A percentile compares a stretch with the other conserved stretches of the same genome.
Conservation (phyloP, 441 rosid genomes). For the Geranium incanum region DNA sequence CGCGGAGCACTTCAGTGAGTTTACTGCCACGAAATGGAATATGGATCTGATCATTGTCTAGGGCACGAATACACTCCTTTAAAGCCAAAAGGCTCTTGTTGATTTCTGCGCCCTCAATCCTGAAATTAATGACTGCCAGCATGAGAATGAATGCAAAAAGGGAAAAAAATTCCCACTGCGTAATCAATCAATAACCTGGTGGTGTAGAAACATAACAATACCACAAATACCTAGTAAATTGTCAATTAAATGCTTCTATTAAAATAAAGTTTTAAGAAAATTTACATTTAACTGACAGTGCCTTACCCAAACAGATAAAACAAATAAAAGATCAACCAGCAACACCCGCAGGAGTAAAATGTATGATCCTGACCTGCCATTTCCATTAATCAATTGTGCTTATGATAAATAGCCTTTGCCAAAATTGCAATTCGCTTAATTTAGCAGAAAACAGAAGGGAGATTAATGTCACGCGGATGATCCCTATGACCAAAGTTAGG, state of each 20-base stretch:
- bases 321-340: not conserved
- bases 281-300: not conserved
- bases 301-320: not conserved
- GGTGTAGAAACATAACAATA: not conserved
- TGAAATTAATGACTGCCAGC: constrained; percentile 17
- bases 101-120: constrained; percentile 98
- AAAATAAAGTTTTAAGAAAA: not conserved
- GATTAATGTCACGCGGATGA: not conserved
- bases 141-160: not conserved
- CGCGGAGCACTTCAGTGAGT: constrained; percentile 96
- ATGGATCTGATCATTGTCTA: constrained; percentile 96
- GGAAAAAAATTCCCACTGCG: too few species aligned
- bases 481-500: not conserved
- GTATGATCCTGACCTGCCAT: not conserved
- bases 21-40: constrained; percentile 98
- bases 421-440: not conserved
- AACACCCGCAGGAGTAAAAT: not conserved
- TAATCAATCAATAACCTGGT: not conserved
- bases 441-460: not conserved
- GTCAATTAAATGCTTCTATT: not conserved
- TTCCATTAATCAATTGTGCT: not conserved
- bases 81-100: constrained; percentile 97
- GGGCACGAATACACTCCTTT: constrained; percentile 96
- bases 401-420: not conserved
- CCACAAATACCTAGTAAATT: not conserved